Base-by-base conservation (phyloP, 176 grass and related monocot species). In the Lolium multiflorum region DNA sequence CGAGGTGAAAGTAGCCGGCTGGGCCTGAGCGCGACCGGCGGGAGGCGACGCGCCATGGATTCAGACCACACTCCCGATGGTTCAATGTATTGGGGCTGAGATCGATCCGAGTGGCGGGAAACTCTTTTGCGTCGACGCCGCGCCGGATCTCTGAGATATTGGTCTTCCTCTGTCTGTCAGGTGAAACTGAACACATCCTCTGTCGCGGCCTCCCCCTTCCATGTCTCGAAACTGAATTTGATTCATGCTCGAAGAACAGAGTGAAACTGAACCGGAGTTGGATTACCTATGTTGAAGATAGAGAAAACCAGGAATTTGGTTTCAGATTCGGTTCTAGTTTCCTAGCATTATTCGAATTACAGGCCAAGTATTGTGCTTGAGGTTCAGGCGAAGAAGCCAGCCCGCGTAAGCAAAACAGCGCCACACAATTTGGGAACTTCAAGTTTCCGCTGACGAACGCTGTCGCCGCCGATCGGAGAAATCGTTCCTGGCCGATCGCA, bases 61-160 rank as follows among this genome's bases (percentile, higher is more conserved):
- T 71, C 54, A 38, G 89, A 79, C 51, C 43, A 25, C 51, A 31
- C 57, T 59, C 62, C 62, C 28, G 11, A 3, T 7, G 67, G 67
- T 91, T 91, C 75, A 84, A 4, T 70, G 89, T 20, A 81, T 76
- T 1, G 12, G 58, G 0, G 25, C 5, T 20, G 49, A 17, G 14
- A 62, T 38, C 3, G 17, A 54, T 15, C 85, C 82, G 85, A 76
- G 83, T 81, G 85, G 68, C 89, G 68, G 76, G 85, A 81, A 84
- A 61, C 3, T 76, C 59, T 80, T 81, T 91, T 76, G 37, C 76
- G 89, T 91, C 69, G 85, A 69, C 85, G 47, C 4, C 14, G 14
- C 15, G 67, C 48, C 24, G 79, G 71, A 47, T 50, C 11, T 13
- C 50, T 52, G 3, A 43, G 84, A 86, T 47, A 63, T 10, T n/a